Percentiles rank a stretch among this genome's conserved stretches.
These are phyloP conservation scores for Vaccinium darrowii DNA, from an alignment of 148 eudicot species.

Conservation along the genomic window DNA sequence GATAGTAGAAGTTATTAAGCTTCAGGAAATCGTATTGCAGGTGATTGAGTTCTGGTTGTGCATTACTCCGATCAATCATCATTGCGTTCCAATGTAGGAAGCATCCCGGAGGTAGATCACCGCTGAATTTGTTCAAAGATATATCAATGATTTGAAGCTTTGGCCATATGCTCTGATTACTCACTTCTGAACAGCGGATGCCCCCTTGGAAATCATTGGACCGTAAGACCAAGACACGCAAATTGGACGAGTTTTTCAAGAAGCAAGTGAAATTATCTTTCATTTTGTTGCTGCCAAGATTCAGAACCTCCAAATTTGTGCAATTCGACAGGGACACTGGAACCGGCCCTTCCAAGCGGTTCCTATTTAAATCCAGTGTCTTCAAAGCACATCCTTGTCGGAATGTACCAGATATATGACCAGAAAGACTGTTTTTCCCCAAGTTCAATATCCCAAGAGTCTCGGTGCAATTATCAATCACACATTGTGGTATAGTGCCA, in stretches of 20 bases:
- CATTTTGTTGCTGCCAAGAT: constrained; percentile 44
- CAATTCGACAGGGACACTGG: constrained; percentile 52
- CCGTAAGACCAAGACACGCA: constrained; percentile 52
- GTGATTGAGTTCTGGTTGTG: neutral
- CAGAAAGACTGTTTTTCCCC: constrained; percentile 36
- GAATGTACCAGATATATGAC: no score
- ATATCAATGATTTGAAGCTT: constrained; percentile 31
- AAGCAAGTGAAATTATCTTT: constrained; percentile 45
- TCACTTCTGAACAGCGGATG: constrained; percentile 16
- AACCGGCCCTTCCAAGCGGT: constrained; percentile 39
- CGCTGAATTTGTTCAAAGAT: constrained; percentile 29
- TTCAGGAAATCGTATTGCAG: constrained; percentile 12
- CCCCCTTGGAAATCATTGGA: constrained; percentile 47
- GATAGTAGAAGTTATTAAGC: constrained; percentile 19
- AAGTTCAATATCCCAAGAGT: no score
- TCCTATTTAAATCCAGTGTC: constrained; percentile 40
- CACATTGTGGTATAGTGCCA: constrained; percentile 33
- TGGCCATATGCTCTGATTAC: constrained; percentile 20
- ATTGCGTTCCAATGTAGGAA: constrained; percentile 25
- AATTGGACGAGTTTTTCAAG: constrained; percentile 27
- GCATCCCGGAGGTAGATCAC: constrained; percentile 8
- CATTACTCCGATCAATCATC: neutral
- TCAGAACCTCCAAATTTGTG: constrained; percentile 37
- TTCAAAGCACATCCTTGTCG: constrained; percentile 32
- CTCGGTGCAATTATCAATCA: constrained; percentile 20